Percentiles rank a stretch among this genome's conserved stretches.
Evolutionary conservation across 306 rosid genomes (phyloP).

Genomic region (Medicago ruthenica): DNA sequence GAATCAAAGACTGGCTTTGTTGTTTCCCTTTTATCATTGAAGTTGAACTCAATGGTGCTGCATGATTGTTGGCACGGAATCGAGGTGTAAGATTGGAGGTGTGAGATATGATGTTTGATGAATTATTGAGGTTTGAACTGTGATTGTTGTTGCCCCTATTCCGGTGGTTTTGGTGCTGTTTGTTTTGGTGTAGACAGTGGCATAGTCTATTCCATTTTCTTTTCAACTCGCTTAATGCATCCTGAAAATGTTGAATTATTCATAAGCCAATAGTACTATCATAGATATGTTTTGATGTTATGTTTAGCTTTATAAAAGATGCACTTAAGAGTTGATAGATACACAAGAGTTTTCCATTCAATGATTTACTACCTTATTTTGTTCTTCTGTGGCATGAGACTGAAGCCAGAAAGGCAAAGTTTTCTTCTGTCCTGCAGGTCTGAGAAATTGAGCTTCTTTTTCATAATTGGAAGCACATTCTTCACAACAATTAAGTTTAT

Average conservation of each 20-base stretch:
- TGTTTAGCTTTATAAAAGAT: not conserved
- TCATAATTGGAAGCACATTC: constrained; percentile 82
- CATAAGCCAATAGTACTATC: constrained; percentile 19
- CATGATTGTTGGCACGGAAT: constrained; percentile 77
- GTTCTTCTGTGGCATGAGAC: constrained; percentile 61
- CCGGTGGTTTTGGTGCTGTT: constrained; percentile 52
- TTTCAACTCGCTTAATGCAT: constrained; percentile 62
- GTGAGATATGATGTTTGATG: constrained; percentile 66
- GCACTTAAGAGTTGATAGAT: not conserved
- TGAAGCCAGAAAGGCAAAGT: constrained; percentile 91
- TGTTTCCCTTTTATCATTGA: constrained; percentile 49
- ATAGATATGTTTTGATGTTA: not conserved
- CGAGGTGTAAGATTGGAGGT: constrained; percentile 59
- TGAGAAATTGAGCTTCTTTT: constrained; percentile 73
- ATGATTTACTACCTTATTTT: constrained; percentile 66
- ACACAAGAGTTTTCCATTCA: not conserved
- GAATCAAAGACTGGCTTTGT: constrained; percentile 54
- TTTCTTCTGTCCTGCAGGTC: constrained; percentile 64
- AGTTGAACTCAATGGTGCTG: constrained; percentile 87
- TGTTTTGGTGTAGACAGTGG: constrained; percentile 68
- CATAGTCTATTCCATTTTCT: constrained; percentile 84
- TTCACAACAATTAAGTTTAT: constrained; percentile 64
- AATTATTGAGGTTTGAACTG: constrained; percentile 50
- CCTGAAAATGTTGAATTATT: constrained; percentile 50
- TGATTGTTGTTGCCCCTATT: constrained; percentile 15